Evolutionary conservation across 1,139 yeast species (phyloP).

Genomic region (Wickerhamomyces sp.): DNA sequence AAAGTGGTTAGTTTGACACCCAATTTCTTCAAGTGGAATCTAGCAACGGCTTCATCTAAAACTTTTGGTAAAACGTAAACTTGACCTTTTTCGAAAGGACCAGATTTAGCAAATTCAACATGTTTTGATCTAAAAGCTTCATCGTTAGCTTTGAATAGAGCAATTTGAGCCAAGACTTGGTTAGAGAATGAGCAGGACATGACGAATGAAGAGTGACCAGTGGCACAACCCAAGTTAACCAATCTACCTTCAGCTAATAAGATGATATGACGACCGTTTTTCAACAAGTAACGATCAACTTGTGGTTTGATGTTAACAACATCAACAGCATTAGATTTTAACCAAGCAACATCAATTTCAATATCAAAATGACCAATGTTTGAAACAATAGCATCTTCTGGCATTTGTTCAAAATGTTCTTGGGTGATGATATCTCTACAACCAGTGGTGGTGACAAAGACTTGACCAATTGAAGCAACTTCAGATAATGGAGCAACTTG

Average conservation of each 20-base stretch:
- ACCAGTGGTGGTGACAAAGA: slow-evolving; percentile 99
- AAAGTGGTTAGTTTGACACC: slow-evolving; percentile 85
- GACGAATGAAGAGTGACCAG: slow-evolving; percentile 99
- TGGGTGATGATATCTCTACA: slow-evolving; percentile 97
- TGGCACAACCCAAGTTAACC: slow-evolving; percentile 99
- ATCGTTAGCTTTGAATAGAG: slow-evolving; percentile 90
- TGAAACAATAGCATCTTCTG: slow-evolving; percentile 99
- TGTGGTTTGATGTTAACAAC: slow-evolving; percentile 98
- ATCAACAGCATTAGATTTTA: slow-evolving; percentile 84
- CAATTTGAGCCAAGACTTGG: slow-evolving; percentile 99
- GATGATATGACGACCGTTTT: slow-evolving; percentile 90
- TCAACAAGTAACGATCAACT: slow-evolving; percentile 95
- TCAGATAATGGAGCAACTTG: slow-evolving; percentile 96
- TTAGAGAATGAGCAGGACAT: slow-evolving; percentile 99
- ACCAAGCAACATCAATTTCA: slow-evolving; percentile 99
- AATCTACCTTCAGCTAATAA: slow-evolving; percentile 99
- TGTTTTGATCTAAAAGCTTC: slow-evolving; percentile 70
- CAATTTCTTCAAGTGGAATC: slow-evolving; percentile 92
- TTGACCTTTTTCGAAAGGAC: slow-evolving; percentile 77
- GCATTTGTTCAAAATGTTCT: slow-evolving; percentile 86
- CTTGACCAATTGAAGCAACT: slow-evolving; percentile 91
- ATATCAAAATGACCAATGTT: slow-evolving; percentile 99
- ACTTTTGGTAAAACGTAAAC: slow-evolving; percentile 98
- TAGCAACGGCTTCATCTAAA: slow-evolving; percentile 98
- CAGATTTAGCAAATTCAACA: slow-evolving; percentile 91